Conservation (phyloP, 352 stramenopile species). For the Achlya hypogyna region DNA sequence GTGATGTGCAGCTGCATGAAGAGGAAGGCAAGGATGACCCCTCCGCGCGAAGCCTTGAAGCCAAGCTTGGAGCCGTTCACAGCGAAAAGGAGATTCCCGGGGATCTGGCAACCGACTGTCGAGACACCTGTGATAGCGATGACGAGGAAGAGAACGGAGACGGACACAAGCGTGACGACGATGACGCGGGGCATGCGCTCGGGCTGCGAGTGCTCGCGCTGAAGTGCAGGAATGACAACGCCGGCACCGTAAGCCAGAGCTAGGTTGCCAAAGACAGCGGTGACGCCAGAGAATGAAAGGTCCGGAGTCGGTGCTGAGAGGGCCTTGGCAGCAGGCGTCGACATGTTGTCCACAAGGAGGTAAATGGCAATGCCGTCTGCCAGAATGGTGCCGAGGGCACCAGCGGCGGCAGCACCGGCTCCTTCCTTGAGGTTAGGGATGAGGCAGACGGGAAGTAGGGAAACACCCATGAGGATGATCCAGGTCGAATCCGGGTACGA, state of each 20-base stretch:
- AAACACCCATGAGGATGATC: constrained; percentile 20
- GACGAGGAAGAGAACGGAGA: constrained; percentile 55
- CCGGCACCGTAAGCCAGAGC: constrained; percentile 48
- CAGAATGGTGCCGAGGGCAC: constrained; percentile 34
- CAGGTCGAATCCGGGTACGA: constrained; percentile 9
- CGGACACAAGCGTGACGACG: constrained; percentile 35
- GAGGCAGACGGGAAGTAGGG: constrained; percentile 14
- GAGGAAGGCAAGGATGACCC: constrained; percentile 14
- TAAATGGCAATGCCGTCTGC: constrained; percentile 41
- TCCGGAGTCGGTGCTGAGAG: constrained; percentile 28
- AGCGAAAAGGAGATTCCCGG: constrained; percentile 34
- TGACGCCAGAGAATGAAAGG: constrained; percentile 41
- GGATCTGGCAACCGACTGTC: constrained; percentile 62
- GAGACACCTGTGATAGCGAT: constrained; percentile 52
- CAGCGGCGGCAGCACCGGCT: constrained; percentile 10
- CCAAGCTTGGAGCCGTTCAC: constrained; percentile 4
- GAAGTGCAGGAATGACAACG: constrained; percentile 51
- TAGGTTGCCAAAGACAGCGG: constrained; percentile 46
- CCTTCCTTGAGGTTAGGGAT: constrained; percentile 21
- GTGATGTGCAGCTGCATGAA: constrained; percentile 21
- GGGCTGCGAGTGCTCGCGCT: constrained; percentile 47
- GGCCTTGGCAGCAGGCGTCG: constrained; percentile 27
- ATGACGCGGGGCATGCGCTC: constrained; percentile 50
- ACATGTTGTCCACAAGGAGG: constrained; percentile 43
- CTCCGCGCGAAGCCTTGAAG: constrained; percentile 2